Percentiles rank a stretch among this genome's conserved stretches.
These are phyloP conservation scores for Starmerella sp. DNA, from an alignment of 805 yeast genomes.

Conservation along the genomic window DNA sequence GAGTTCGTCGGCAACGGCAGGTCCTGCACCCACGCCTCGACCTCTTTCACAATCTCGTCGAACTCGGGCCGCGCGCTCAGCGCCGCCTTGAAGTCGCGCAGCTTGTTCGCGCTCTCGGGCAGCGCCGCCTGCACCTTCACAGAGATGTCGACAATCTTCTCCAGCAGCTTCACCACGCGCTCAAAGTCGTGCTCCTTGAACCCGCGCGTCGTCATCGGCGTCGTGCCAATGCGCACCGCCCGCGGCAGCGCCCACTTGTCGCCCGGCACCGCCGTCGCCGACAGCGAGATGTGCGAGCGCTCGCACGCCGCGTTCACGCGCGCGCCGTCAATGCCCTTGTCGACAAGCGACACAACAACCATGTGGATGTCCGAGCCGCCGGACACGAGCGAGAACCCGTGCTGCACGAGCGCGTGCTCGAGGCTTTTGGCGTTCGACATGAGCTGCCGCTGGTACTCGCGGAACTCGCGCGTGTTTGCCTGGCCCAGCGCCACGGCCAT, in stretches of 20 bases:
- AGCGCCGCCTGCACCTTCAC: slow-evolving; percentile 60
- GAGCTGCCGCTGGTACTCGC: slow-evolving; percentile 78
- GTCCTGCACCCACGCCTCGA: slow-evolving; percentile 20
- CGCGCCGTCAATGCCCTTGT: slow-evolving; percentile 88
- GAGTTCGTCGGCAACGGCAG: slow-evolving; percentile 1
- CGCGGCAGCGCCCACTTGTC: slow-evolving; percentile 94
- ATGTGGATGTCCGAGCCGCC: slow-evolving; percentile 96
- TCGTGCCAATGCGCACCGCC: slow-evolving; percentile 94
- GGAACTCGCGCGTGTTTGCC: slow-evolving; percentile 81
- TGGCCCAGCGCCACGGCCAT: slow-evolving; percentile 93
- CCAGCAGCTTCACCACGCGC: slow-evolving; percentile 67
- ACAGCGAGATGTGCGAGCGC: slow-evolving; percentile 84
- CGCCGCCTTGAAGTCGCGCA: slow-evolving; percentile 87
- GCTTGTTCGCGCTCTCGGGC: slow-evolving; percentile 85
- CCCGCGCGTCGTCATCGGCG: slow-evolving; percentile 98
- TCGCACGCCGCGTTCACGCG: slow-evolving; percentile 92
- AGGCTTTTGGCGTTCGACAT: slow-evolving; percentile 74
- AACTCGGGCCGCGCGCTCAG: slow-evolving; percentile 35
- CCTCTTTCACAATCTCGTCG: slow-evolving; percentile 20
- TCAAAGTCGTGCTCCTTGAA: slow-evolving; percentile 76
- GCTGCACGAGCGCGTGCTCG: slow-evolving; percentile 56
- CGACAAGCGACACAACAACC: slow-evolving; percentile 71
- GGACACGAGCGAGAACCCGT: slow-evolving; percentile 74
- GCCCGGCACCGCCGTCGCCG: slow-evolving; percentile 96
- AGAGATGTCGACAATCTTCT: slow-evolving; percentile 65